Conservation (phyloP, 106 monocot species). For the Xerophyta viscosa region DNA sequence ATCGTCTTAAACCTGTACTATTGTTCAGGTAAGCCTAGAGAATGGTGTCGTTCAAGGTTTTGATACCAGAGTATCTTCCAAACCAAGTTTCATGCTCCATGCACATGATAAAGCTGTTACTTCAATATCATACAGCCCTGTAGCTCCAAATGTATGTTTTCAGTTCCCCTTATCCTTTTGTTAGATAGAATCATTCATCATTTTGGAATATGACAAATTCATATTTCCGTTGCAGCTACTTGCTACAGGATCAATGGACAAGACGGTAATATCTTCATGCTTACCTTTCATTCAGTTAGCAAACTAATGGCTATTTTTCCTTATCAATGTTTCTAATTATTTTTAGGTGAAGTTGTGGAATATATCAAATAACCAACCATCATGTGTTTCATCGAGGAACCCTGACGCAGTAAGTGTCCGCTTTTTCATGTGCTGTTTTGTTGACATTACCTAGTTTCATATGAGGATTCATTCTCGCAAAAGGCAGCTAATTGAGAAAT, state of each 20-base stretch:
- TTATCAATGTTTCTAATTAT: not conserved
- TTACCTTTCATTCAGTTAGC: not conserved
- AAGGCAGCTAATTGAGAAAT: no score
- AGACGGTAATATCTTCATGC: conserved; percentile 45
- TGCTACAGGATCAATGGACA: conserved; percentile 84
- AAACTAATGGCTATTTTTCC: conserved; percentile 1
- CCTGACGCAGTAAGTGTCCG: conserved; percentile 71
- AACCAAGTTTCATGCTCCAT: conserved; percentile 64
- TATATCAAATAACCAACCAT: conserved; percentile 82
- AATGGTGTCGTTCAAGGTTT: conserved; percentile 94
- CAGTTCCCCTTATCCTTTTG: not conserved
- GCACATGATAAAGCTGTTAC: conserved; percentile 87
- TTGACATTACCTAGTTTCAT: no score
- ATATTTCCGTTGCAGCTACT: conserved; percentile 58
- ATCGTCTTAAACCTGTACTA: no score
- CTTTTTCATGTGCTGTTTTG: no score
- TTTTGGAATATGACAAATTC: not conserved
- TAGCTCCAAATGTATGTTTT: conserved; percentile 45
- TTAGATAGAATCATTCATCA: not conserved
- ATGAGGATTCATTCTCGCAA: no score
- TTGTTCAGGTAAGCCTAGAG: conserved; percentile 72
- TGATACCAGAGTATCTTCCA: conserved; percentile 47
- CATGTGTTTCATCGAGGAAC: conserved; percentile 66
- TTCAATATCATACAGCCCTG: conserved; percentile 55
- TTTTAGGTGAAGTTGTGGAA: conserved; percentile 94